Percentiles rank a stretch among this genome's conserved stretches.
These are phyloP conservation scores for Microsporum ferrugineum DNA, from an alignment of 2,329 filamentous ascomycete genomes.

Conservation along the genomic window DNA sequence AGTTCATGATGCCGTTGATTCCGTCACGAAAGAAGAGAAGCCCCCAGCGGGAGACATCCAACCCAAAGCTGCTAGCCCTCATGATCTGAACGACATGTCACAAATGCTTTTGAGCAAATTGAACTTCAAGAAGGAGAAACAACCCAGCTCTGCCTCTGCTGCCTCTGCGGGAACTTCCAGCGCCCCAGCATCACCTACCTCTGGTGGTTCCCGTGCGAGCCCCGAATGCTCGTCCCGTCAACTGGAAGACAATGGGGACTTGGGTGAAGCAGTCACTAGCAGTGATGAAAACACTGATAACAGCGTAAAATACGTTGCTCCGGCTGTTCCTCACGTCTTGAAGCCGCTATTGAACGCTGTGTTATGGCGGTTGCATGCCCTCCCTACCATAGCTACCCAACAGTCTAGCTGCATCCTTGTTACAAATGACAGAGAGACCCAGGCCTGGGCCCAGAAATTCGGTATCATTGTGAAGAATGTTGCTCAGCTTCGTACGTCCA, in stretches of 20 bases:
- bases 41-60: not conserved
- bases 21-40: conserved; percentile 6
- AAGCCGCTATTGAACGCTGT: conserved; percentile 36
- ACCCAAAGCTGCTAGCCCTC: conserved; percentile 3
- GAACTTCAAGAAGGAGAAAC: conserved; percentile 36
- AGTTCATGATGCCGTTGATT: conserved; percentile 8
- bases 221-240: conserved; percentile 30
- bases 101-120: conserved; percentile 39
- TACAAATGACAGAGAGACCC: conserved; percentile 34
- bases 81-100: conserved; percentile 30
- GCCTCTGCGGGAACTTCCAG: conserved; percentile 34
- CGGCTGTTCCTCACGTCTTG: conserved; percentile 29
- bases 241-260: conserved; percentile 17
- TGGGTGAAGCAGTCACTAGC: conserved; percentile 17
- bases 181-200: conserved; percentile 33
- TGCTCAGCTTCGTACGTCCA: conserved; percentile 37
- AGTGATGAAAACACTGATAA: conserved; percentile 23
- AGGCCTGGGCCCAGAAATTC: conserved; percentile 38
- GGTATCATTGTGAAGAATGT: conserved; percentile 39
- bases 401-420: conserved; percentile 33
- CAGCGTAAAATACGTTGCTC: conserved; percentile 25
- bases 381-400: conserved; percentile 23
- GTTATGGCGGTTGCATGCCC: conserved; percentile 35
- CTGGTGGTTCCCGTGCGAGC: conserved; percentile 36
- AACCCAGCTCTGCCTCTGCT: conserved; percentile 31